These are phyloP conservation scores for Gypsophila paniculata DNA, from an alignment of 179 eudicot species.

Conservation along the genomic window DNA sequence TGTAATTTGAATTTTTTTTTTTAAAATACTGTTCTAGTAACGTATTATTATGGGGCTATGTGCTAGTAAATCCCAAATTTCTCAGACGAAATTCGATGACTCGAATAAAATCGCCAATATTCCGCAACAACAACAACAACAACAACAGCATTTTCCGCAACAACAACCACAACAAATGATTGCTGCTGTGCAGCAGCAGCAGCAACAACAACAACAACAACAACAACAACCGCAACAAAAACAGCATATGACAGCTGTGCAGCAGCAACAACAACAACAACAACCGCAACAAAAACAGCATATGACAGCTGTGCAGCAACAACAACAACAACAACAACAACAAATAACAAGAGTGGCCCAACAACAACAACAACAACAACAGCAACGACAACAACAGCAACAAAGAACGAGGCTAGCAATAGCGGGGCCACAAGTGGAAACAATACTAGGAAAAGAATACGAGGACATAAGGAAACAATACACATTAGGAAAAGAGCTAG, in stretches of 20 bases:
- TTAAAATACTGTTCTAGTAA: neutral
- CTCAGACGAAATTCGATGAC: neutral
- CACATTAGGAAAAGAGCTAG: constrained; percentile 23
- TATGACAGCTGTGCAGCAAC: neutral
- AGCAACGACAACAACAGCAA: neutral
- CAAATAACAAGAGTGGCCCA: neutral
- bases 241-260: too few relatives aligned
- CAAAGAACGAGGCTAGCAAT: neutral
- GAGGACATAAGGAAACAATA: constrained; percentile 8
- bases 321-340: neutral
- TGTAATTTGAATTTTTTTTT: neutral
- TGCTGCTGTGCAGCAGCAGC: neutral
- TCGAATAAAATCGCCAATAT: neutral
- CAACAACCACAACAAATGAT: too few relatives aligned
- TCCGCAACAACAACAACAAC: constrained; percentile 1
- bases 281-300: neutral
- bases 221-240: too few relatives aligned
- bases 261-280: neutral
- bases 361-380: neutral
- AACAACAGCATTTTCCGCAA: neutral
- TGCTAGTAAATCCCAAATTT: constrained; percentile 10
- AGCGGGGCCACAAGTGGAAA: neutral
- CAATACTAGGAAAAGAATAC: neutral
- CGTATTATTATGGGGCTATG: neutral
- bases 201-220: neutral